Evolutionary conservation across 345 rosid genomes (phyloP).

Genomic region (Gossypium ekmanianum): DNA sequence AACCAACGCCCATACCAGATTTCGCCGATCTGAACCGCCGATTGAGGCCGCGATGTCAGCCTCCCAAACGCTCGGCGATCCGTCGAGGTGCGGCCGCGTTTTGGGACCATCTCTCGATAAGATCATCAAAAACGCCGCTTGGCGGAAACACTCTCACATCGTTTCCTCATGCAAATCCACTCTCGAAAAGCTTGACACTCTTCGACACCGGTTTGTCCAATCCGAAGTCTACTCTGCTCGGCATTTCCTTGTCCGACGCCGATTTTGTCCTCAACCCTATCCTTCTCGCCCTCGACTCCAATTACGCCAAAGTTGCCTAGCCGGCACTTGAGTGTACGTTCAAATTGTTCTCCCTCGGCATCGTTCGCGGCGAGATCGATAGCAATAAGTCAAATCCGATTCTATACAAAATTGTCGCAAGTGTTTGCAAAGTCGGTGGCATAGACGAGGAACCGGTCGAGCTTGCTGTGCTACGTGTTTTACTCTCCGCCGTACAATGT

Average conservation of each 20-base stretch:
- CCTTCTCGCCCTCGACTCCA: conserved; percentile 65
- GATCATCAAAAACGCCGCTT: conserved; percentile 89
- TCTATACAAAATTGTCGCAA: conserved; percentile 39
- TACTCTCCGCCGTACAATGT: conserved; percentile 73
- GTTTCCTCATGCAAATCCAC: conserved; percentile 82
- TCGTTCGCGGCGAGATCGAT: conserved; percentile 59
- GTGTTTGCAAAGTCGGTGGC: conserved; percentile 55
- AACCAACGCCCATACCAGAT: not conserved
- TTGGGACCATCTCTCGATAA: conserved; percentile 76
- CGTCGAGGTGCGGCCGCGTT: conserved; percentile 73
- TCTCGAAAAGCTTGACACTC: conserved; percentile 70
- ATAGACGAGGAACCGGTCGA: conserved; percentile 76
- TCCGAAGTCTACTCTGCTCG: conserved; percentile 48
- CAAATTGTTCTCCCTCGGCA: conserved; percentile 68
- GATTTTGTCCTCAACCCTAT: conserved; percentile 57
- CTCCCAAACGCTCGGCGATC: conserved; percentile 73
- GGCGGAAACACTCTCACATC: conserved; percentile 87
- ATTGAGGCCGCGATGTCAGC: conserved; percentile 38
- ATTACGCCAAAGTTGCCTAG: conserved; percentile 65
- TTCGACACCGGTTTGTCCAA: conserved; percentile 34
- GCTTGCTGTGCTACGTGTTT: conserved; percentile 67
- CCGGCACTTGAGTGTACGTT: conserved; percentile 81
- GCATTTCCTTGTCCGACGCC: conserved; percentile 63
- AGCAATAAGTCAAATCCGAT: conserved; percentile 26
- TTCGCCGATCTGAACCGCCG: not conserved